Conservation (phyloP, 305 asterid species). For the Ilex paraguariensis region DNA sequence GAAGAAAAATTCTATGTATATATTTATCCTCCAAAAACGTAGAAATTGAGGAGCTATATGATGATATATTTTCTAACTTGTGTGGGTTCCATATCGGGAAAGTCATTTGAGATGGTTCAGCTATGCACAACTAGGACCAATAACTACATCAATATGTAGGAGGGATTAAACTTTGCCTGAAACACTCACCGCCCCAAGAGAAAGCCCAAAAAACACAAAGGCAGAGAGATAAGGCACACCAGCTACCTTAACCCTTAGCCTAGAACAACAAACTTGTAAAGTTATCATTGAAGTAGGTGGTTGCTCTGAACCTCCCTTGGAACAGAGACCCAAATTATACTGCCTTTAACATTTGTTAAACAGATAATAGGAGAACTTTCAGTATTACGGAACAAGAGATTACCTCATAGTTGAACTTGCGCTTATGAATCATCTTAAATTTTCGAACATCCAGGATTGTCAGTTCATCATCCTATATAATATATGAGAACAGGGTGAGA, state of each 20-base stretch:
- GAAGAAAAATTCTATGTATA: too few species aligned
- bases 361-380: too few species aligned
- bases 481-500: background rate
- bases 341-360: background rate
- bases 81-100: background rate
- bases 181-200: too few species aligned
- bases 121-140: background rate
- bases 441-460: conserved; percentile 97
- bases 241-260: background rate
- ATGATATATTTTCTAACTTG: background rate
- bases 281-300: background rate
- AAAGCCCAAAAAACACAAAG: background rate
- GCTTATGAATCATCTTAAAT: conserved; percentile 86
- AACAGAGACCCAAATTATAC: background rate
- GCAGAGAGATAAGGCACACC: background rate
- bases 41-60: too few species aligned
- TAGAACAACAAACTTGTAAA: too few species aligned
- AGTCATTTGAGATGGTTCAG: too few species aligned
- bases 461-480: conserved; percentile 80
- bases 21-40: too few species aligned
- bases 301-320: background rate
- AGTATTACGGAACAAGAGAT: conserved; percentile 6
- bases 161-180: too few species aligned
- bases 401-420: conserved; percentile 98
- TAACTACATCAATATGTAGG: background rate